These are phyloP conservation scores for Wickerhamomyces queroliae DNA, from an alignment of 805 yeast genomes.

Conservation along the genomic window DNA sequence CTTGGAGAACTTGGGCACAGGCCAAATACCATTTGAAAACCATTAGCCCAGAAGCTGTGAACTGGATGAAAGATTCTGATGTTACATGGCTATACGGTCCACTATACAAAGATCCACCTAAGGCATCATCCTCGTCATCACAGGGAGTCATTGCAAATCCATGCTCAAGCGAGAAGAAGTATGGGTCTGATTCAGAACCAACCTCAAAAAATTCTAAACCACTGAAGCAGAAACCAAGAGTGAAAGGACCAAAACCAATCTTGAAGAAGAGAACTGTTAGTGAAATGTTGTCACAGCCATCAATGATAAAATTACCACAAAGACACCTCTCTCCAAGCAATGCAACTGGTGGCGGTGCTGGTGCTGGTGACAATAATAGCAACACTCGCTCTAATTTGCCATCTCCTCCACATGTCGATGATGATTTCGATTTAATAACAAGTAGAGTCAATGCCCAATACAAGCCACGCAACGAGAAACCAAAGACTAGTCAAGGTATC, in stretches of 20 bases:
- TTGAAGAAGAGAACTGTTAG: constrained; percentile 81
- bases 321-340: constrained; percentile 10
- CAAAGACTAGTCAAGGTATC: not conserved
- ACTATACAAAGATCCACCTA: constrained; percentile 19
- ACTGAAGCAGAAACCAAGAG: constrained; percentile 8
- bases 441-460: constrained; percentile 23
- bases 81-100: constrained; percentile 99
- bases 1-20: constrained; percentile 99
- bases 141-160: no score
- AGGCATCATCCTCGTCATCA: no score
- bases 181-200: constrained; percentile 34
- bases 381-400: constrained; percentile 3
- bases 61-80: constrained; percentile 96
- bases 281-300: constrained; percentile 67
- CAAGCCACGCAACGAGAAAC: not conserved
- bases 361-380: no score
- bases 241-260: constrained; percentile 65
- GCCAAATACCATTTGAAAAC: constrained; percentile 73
- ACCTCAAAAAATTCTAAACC: constrained; percentile 16
- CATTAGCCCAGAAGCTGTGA: constrained; percentile 83
- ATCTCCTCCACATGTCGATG: constrained; percentile 22
- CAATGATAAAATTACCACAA: constrained; percentile 19
- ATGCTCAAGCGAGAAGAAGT: constrained; percentile 27
- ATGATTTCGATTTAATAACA: constrained; percentile 21
- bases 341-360: no score